phyloP scores from a whole-genome alignment of 2,329 filamentous ascomycete species.

The Sphaerulina vaccinii region DNA sequence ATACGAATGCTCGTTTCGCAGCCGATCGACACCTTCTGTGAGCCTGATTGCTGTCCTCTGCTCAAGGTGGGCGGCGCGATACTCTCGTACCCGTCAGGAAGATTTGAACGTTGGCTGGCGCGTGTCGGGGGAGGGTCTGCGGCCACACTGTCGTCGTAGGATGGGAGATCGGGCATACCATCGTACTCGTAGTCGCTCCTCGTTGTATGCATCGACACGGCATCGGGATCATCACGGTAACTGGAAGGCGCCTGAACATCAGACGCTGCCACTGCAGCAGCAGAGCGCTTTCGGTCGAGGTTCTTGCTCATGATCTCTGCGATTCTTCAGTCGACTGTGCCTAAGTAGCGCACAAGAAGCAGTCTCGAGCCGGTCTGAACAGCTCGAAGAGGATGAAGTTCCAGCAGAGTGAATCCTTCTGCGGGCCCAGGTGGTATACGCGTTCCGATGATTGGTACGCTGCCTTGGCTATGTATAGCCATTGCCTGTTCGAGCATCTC shows the following conservation, averaged over 20 bases:
- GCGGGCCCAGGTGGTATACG: too few species aligned
- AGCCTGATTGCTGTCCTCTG: conserved; percentile 11
- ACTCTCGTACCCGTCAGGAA: conserved; percentile 21
- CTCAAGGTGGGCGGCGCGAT: conserved; percentile 18
- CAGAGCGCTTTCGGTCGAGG: conserved; percentile 14
- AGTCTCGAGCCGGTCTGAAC: too few species aligned
- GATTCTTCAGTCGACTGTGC: background rate
- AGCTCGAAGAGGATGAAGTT: too few species aligned
- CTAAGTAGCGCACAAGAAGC: background rate
- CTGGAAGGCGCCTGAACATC: conserved; percentile 2
- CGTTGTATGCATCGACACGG: conserved; percentile 34
- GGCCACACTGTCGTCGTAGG: conserved; percentile 32
- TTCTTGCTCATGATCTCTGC: background rate
- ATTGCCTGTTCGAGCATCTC: too few species aligned
- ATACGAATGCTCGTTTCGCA: conserved; percentile 32
- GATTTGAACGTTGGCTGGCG: background rate
- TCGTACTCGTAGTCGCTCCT: conserved; percentile 31
- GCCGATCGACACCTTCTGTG: conserved; percentile 16
- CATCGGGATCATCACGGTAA: conserved; percentile 30
- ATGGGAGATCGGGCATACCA: conserved; percentile 29
- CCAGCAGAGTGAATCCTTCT: too few species aligned
- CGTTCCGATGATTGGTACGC: too few species aligned
- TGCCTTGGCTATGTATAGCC: too few species aligned
- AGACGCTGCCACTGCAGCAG: conserved; percentile 8
- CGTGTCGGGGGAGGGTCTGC: conserved; percentile 13